Evolutionary conservation across 805 yeast genomes (phyloP), one percentile per base, ranked within the genome.

Genomic region (Saccharomyces jurei): DNA sequence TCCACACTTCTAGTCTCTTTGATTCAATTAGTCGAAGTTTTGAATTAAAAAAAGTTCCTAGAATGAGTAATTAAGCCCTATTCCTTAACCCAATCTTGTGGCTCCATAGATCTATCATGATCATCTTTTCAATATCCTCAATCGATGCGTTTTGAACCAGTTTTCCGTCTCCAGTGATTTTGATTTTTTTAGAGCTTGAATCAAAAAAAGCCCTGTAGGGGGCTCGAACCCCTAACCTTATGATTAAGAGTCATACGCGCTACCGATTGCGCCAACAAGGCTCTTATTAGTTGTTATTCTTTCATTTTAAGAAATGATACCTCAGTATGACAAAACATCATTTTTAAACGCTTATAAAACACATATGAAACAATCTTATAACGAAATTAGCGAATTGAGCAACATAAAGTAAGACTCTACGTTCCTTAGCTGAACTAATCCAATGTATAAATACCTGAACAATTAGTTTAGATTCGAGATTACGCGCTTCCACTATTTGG

Each of bases 211-310:
- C 69, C 70, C 69, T 64, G 66, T 61, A 64, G 68, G 70, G 70
- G 70, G 70, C 67, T 66, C 70, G 70, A 66, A 66, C 70, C 70
- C 70, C 68, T 65, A 66, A 64, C 70, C 70, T 66, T 66, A 61
- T 63, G 70, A 66, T 66, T 66, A 66, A 65, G 69, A 65, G 68
- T 65, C 68, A 63, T 61, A 64, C 68, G 68, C 68, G 68, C 68
- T 64, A 66, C 68, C 70, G 68, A 64, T 64, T 66, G 70, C 68
- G 67, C 69, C 71, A 64, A 62, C 71, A 66, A 67, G 70, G 71
- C 69, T 51, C 49, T 14, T 46, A 50, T 14, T 41, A 32, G 17
- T 31, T 52, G 6, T 48, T 13, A 48, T 22, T 30, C 3, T 6
- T 30, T 30, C 10, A 30, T 6, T 6, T 30, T 30, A 10, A 10